These are phyloP conservation scores for Sugiyamaella castrensis DNA, from an alignment of 1,139 yeast species.

Conservation along the genomic window DNA sequence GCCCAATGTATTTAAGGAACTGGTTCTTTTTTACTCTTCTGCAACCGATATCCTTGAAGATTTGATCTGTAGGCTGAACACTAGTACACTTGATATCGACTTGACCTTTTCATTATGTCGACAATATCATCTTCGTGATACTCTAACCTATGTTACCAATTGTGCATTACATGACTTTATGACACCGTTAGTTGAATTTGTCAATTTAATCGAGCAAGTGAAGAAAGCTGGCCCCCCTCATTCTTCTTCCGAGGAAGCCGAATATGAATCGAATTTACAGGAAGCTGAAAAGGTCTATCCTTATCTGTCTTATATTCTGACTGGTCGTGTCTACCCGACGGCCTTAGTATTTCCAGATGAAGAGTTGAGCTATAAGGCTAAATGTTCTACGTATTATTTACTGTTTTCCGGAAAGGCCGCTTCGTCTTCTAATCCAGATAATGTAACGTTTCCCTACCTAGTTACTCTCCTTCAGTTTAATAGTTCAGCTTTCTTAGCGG, in stretches of 20 bases:
- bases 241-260: conserved; percentile 15
- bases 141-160: conserved; percentile 67
- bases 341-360: conserved; percentile 46
- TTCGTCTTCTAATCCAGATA: conserved; percentile 20
- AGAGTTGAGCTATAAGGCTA: conserved; percentile 38
- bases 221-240: neutral
- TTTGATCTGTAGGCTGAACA: conserved; percentile 62
- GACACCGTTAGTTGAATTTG: conserved; percentile 62
- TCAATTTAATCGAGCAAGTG: conserved; percentile 40
- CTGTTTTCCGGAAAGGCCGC: conserved; percentile 53
- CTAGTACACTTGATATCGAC: conserved; percentile 69
- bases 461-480: conserved; percentile 45
- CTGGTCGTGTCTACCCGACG: conserved; percentile 78
- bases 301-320: conserved; percentile 64
- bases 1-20: conserved; percentile 57
- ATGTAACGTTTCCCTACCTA: conserved; percentile 22
- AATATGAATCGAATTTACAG: conserved; percentile 18
- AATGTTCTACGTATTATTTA: conserved; percentile 49
- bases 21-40: conserved; percentile 52
- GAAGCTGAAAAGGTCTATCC: conserved; percentile 47
- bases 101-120: conserved; percentile 60
- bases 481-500: conserved; percentile 57
- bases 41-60: conserved; percentile 55
- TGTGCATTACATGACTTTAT: conserved; percentile 59
- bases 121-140: conserved; percentile 53